Conservation (phyloP, 345 rosid genomes). For the Litchi chinensis region DNA sequence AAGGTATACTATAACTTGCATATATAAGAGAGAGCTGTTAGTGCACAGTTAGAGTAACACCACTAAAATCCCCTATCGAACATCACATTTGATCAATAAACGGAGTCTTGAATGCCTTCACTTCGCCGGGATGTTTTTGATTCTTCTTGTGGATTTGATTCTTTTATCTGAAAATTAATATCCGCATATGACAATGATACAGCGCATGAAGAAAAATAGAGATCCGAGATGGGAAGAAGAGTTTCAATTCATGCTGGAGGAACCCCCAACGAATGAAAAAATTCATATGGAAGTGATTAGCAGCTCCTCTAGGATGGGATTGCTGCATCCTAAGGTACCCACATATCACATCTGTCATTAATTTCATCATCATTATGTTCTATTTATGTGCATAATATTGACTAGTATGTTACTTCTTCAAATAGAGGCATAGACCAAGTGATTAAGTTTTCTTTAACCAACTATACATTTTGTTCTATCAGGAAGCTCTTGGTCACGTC, state of each 20-base stretch:
- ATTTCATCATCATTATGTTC: neutral
- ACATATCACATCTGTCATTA: neutral
- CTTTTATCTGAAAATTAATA: neutral
- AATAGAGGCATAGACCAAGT: neutral
- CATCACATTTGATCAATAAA: neutral
- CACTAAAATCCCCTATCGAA: too few relatives aligned
- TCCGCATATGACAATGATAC: slow-evolving; percentile 14
- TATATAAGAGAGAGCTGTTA: neutral
- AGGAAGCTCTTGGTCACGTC: slow-evolving; percentile 80
- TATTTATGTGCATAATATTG: neutral
- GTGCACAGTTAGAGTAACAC: too few relatives aligned
- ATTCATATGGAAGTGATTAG: slow-evolving; percentile 83
- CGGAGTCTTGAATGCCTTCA: too few relatives aligned
- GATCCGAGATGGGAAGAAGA: slow-evolving; percentile 98
- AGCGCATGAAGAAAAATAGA: slow-evolving; percentile 82
- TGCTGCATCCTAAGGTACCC: slow-evolving; percentile 81
- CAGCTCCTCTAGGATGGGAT: slow-evolving; percentile 72
- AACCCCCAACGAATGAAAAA: slow-evolving; percentile 75
- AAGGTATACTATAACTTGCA: slow-evolving; percentile 46
- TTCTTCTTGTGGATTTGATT: neutral
- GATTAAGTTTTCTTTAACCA: neutral
- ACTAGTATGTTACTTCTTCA: neutral
- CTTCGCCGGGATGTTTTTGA: neutral
- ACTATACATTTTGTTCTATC: neutral
- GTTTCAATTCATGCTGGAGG: slow-evolving; percentile 76